phyloP scores from a whole-genome alignment of 2,329 filamentous ascomycete genomes.

The Aspergillus novofumigatus region DNA sequence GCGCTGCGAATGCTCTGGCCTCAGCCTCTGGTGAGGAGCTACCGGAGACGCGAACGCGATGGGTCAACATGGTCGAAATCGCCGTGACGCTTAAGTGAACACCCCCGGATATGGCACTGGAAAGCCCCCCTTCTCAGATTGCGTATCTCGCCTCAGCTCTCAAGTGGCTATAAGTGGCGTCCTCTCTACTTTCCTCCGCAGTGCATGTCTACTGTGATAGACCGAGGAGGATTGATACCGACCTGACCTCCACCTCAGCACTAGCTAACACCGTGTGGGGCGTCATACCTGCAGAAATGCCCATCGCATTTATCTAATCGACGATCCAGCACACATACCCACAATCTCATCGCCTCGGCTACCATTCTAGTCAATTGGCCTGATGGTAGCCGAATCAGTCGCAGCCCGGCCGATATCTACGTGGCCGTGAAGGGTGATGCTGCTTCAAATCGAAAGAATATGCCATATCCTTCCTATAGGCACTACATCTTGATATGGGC shows the following conservation, averaged over 20 bases:
- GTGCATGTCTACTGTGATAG: background rate
- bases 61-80: conserved; percentile 46
- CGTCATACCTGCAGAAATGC: background rate
- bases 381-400: background rate
- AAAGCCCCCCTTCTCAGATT: background rate
- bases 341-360: background rate
- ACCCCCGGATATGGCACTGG: background rate
- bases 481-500: background rate
- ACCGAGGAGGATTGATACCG: background rate
- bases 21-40: conserved; percentile 34
- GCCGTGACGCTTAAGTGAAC: conserved; percentile 40
- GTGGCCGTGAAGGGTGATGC: background rate
- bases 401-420: background rate
- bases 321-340: background rate
- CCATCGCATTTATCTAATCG: background rate
- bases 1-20: conserved; percentile 14
- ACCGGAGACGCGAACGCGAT: conserved; percentile 43
- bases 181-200: background rate
- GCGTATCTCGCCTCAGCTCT: background rate
- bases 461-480: background rate
- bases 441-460: background rate
- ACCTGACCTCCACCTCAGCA: background rate
- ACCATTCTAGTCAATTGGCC: background rate
- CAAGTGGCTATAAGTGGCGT: background rate
- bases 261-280: background rate